These are phyloP conservation scores for Thielaviopsis euricoi DNA, from an alignment of 2,329 filamentous ascomycete genomes.

Conservation along the genomic window DNA sequence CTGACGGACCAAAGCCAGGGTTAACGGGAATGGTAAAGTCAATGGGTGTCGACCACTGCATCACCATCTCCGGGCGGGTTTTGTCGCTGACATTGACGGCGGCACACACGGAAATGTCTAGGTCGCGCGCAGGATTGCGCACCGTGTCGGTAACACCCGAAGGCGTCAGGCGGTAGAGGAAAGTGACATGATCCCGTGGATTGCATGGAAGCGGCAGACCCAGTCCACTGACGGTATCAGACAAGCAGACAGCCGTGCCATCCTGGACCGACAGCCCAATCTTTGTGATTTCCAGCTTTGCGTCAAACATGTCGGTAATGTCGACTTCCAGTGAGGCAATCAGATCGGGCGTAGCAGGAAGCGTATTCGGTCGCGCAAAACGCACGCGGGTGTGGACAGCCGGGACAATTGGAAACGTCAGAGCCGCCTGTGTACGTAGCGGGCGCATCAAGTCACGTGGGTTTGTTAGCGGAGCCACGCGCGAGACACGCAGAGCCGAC, in stretches of 20 bases:
- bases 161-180: constrained; percentile 51
- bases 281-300: constrained; percentile 43
- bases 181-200: constrained; percentile 58
- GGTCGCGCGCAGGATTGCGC: constrained; percentile 32
- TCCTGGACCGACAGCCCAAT: constrained; percentile 41
- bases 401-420: constrained; percentile 48
- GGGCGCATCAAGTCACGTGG: constrained; percentile 44
- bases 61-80: constrained; percentile 44
- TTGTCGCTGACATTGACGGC: constrained; percentile 36
- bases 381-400: constrained; percentile 57
- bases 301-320: constrained; percentile 53
- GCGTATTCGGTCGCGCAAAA: constrained; percentile 47
- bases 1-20: constrained; percentile 39
- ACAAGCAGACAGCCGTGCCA: constrained; percentile 27
- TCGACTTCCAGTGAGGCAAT: constrained; percentile 60
- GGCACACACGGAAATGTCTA: constrained; percentile 45
- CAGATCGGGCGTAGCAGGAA: constrained; percentile 41
- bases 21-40: constrained; percentile 54
- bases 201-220: constrained; percentile 43
- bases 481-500: constrained; percentile 57
- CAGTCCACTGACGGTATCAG: constrained; percentile 26
- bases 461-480: constrained; percentile 52
- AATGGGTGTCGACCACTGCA: constrained; percentile 51
- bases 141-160: constrained; percentile 27
- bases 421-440: constrained; percentile 45